Conservation (phyloP, 2,329 filamentous ascomycete genomes). For the Beauveria sp. region DNA sequence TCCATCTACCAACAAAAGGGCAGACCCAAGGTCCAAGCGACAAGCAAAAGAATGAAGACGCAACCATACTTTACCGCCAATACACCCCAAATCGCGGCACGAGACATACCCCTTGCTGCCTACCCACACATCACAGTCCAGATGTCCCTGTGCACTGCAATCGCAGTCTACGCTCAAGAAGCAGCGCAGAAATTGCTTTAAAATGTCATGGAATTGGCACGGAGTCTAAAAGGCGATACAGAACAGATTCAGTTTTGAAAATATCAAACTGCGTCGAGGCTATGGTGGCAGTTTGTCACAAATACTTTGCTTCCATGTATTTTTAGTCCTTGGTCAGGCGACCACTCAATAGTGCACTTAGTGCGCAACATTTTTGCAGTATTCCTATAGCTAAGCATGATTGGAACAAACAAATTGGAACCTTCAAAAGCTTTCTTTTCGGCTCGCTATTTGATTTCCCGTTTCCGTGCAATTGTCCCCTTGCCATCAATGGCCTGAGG, state of each 20-base stretch:
- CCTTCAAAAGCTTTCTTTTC: not conserved
- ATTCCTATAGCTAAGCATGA: not conserved
- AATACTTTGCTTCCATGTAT: constrained; percentile 1
- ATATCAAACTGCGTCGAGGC: not conserved
- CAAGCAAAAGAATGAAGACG: not conserved
- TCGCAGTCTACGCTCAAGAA: not conserved
- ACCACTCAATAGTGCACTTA: not conserved
- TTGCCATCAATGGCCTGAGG: not conserved
- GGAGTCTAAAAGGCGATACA: not conserved
- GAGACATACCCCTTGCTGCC: not conserved
- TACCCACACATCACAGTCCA: not conserved
- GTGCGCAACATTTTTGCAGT: not conserved
- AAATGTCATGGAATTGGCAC: constrained; percentile 1
- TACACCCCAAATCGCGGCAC: not conserved
- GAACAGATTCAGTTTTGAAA: not conserved
- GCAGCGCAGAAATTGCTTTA: not conserved
- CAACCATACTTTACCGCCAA: not conserved
- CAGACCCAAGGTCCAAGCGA: not conserved
- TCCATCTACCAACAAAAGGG: not conserved
- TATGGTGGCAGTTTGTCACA: not conserved
- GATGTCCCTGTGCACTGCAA: not conserved
- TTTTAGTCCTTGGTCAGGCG: constrained; percentile 1
- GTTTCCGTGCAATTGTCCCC: not conserved
- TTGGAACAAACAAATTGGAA: not conserved
- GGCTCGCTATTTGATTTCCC: not conserved